These are phyloP conservation scores for Zoysia pacifica DNA, from an alignment of 176 grass and related monocot genomes.

Conservation along the genomic window DNA sequence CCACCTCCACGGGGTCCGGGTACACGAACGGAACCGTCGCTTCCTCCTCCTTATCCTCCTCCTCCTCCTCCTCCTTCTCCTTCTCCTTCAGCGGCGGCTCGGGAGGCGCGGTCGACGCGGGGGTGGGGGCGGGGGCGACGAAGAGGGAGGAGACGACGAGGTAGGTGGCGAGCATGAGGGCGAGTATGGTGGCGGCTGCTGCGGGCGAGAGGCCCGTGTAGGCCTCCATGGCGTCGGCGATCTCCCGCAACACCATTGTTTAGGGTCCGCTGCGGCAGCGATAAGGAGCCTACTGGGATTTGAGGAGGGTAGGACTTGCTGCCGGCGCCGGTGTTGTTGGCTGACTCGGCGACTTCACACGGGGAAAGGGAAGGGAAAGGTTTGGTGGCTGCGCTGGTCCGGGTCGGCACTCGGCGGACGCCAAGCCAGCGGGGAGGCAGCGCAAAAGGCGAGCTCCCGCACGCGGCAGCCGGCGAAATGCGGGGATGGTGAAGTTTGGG, in stretches of 20 bases:
- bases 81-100: constrained; percentile 15
- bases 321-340: constrained; percentile 20
- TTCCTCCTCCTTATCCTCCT: not conserved
- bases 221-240: constrained; percentile 55
- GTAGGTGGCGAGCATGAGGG: constrained; percentile 80
- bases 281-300: not conserved
- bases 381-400: not conserved
- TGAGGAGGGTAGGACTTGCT: not conserved
- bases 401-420: not conserved
- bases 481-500: not conserved
- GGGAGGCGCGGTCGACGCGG: not conserved
- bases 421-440: not conserved
- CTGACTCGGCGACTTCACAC: constrained; percentile 10
- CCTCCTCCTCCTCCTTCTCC: not conserved
- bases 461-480: constrained; percentile 2
- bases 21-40: constrained; percentile 34
- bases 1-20: constrained; percentile 63
- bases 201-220: constrained; percentile 84
- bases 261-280: not conserved
- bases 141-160: constrained; percentile 75
- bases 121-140: constrained; percentile 40
- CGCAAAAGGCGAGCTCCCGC: not conserved
- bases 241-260: constrained; percentile 35
- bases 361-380: not conserved
- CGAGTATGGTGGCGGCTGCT: constrained; percentile 78